Evolutionary conservation across 1,139 yeast genomes (phyloP).

Genomic region (Yamadazyma spencermartinsiae): DNA sequence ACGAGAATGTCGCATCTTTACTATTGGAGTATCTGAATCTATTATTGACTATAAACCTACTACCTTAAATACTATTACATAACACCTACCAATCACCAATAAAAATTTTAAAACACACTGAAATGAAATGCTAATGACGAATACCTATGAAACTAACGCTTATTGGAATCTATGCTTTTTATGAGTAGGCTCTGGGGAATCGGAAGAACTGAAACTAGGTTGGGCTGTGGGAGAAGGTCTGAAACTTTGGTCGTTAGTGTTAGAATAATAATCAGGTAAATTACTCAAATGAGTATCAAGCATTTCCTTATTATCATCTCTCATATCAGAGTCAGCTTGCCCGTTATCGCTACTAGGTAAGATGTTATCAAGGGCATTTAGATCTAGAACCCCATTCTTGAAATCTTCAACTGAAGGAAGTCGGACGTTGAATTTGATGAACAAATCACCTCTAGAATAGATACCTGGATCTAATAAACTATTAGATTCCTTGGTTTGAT

Average conservation of each 20-base stretch:
- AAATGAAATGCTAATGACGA: not conserved
- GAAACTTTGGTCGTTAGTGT: constrained; percentile 1
- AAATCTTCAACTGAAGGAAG: constrained; percentile 36
- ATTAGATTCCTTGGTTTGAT: constrained; percentile 18
- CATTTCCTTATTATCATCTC: constrained; percentile 4
- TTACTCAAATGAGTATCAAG: constrained; percentile 26
- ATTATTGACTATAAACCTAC: too few species aligned
- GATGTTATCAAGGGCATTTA: constrained; percentile 1
- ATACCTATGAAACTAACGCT: not conserved
- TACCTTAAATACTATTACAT: not conserved
- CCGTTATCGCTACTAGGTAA: constrained; percentile 3
- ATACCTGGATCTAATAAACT: constrained; percentile 11
- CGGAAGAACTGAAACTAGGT: constrained; percentile 11
- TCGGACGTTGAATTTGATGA: constrained; percentile 41
- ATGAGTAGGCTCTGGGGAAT: constrained; percentile 1
- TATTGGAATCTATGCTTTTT: not conserved
- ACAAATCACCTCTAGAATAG: constrained; percentile 39
- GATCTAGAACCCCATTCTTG: constrained; percentile 13
- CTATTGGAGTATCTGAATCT: too few species aligned
- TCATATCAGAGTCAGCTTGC: constrained; percentile 1
- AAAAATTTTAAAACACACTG: not conserved
- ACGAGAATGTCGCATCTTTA: too few species aligned
- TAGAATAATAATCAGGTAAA: constrained; percentile 19
- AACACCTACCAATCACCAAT: not conserved
- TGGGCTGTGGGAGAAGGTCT: constrained; percentile 6